Conservation (phyloP, 1,284 basidiomycete species). For the Mycosarcoma mackinlayi region DNA sequence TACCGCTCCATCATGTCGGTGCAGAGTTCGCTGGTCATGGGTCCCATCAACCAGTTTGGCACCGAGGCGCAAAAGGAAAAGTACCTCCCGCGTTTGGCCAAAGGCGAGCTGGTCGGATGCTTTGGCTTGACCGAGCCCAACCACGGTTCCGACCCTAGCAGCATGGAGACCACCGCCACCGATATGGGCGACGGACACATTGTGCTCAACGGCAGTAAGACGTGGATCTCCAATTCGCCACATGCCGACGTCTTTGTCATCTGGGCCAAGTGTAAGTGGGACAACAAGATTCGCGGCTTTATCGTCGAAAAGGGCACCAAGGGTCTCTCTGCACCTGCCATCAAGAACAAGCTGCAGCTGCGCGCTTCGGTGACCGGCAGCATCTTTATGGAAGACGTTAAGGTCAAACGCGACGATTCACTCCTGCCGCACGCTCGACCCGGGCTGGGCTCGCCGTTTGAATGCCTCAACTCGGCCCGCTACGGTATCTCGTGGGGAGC, state of each 20-base stretch:
- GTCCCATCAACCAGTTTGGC: conserved; percentile 91
- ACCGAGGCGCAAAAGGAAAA: conserved; percentile 89
- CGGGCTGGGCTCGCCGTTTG: conserved; percentile 61
- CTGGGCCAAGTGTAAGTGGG: conserved; percentile 96
- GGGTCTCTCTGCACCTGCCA: conserved; percentile 85
- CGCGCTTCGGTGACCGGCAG: conserved; percentile 91
- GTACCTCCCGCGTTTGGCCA: conserved; percentile 86
- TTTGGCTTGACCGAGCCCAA: conserved; percentile 97
- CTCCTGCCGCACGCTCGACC: conserved; percentile 57
- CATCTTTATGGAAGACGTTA: conserved; percentile 77
- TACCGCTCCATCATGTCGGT: conserved; percentile 96
- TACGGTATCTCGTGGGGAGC: conserved; percentile 66
- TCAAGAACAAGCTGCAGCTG: conserved; percentile 92
- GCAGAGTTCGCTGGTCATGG: conserved; percentile 97
- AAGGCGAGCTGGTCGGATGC: conserved; percentile 88
- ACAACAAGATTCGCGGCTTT: conserved; percentile 90
- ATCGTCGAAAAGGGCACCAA: conserved; percentile 88
- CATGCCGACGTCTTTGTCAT: conserved; percentile 84
- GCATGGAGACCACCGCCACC: conserved; percentile 91
- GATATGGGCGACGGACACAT: conserved; percentile 84
- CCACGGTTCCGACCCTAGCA: conserved; percentile 91
- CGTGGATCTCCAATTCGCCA: conserved; percentile 86
- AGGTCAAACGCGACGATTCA: conserved; percentile 52
- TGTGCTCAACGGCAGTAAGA: conserved; percentile 89
- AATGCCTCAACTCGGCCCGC: conserved; percentile 63